phyloP scores from a whole-genome alignment of 2,329 filamentous ascomycete genomes.

The Chalaropsis thielavioides region DNA sequence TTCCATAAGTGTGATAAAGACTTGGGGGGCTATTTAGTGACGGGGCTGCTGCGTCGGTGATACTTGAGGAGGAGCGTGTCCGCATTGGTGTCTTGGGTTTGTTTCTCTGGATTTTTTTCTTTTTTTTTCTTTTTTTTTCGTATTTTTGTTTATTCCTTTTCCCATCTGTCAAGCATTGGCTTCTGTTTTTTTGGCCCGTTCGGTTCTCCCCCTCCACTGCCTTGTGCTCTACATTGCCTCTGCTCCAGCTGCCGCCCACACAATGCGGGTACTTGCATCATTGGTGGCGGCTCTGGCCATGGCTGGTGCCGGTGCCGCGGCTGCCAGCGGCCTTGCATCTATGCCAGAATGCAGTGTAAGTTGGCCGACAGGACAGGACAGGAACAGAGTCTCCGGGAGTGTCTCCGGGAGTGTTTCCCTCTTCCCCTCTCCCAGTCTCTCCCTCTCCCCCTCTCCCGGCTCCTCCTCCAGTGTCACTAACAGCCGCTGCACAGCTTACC shows the following conservation, averaged over 20 bases:
- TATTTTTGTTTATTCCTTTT: not conserved
- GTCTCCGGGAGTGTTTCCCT: no score
- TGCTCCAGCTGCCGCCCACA: not conserved
- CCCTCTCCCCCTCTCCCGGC: no score
- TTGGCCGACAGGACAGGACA: no score
- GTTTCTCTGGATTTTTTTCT: not conserved
- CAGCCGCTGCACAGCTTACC: constrained; percentile 18
- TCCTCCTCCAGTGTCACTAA: not conserved
- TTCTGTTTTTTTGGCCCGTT: not conserved
- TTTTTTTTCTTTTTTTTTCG: not conserved
- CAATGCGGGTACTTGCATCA: not conserved
- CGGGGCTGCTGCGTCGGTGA: no score
- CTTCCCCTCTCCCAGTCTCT: no score
- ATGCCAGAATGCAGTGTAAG: constrained; percentile 6
- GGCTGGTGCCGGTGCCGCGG: not conserved
- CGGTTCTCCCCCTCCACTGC: not conserved
- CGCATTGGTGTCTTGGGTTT: not conserved
- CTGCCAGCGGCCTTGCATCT: not conserved
- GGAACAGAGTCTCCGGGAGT: no score
- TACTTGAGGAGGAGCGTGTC: not conserved
- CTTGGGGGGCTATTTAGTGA: no score
- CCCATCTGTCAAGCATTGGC: no score
- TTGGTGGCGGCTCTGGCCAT: not conserved
- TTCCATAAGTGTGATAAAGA: not conserved
- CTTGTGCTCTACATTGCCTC: not conserved